Percentiles rank a stretch among this genome's conserved stretches.
Evolutionary conservation across 805 yeast genomes (phyloP).

Genomic region (Saturnispora halmiae): DNA sequence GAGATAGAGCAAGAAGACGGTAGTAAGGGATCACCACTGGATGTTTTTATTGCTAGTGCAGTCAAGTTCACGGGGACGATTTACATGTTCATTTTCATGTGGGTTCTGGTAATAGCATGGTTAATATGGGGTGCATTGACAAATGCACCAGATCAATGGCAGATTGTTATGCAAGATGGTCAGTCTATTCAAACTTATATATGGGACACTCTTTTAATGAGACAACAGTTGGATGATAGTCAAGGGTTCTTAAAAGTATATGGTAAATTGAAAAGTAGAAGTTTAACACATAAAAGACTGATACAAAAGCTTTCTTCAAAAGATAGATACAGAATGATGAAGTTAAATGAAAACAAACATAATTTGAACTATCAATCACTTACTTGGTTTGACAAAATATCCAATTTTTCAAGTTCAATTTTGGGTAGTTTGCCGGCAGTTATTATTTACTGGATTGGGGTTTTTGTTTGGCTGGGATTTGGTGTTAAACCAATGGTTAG

Average conservation of each 20-base stretch:
- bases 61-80: slow-evolving; percentile 17
- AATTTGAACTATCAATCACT: slow-evolving; percentile 18
- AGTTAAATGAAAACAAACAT: neutral
- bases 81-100: slow-evolving; percentile 21
- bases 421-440: slow-evolving; percentile 28
- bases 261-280: slow-evolving; percentile 26
- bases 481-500: slow-evolving; percentile 24
- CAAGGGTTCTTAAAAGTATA: slow-evolving; percentile 21
- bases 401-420: slow-evolving; percentile 17
- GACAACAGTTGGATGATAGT: slow-evolving; percentile 29
- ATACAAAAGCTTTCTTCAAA: slow-evolving; percentile 2
- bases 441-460: slow-evolving; percentile 31
- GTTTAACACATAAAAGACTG: slow-evolving; percentile 18
- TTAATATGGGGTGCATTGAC: slow-evolving; percentile 21
- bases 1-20: neutral
- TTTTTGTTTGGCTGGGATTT: slow-evolving; percentile 31
- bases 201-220: slow-evolving; percentile 33
- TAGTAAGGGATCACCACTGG: slow-evolving; percentile 10
- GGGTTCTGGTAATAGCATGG: slow-evolving; percentile 20
- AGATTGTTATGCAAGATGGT: slow-evolving; percentile 34
- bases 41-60: slow-evolving; percentile 8
- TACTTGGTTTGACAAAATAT: slow-evolving; percentile 28
- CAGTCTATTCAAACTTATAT: slow-evolving; percentile 32
- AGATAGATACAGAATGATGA: slow-evolving; percentile 1
- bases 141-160: slow-evolving; percentile 30